Conservation (phyloP, 2,329 filamentous ascomycete species). For the Monascus ruber region DNA sequence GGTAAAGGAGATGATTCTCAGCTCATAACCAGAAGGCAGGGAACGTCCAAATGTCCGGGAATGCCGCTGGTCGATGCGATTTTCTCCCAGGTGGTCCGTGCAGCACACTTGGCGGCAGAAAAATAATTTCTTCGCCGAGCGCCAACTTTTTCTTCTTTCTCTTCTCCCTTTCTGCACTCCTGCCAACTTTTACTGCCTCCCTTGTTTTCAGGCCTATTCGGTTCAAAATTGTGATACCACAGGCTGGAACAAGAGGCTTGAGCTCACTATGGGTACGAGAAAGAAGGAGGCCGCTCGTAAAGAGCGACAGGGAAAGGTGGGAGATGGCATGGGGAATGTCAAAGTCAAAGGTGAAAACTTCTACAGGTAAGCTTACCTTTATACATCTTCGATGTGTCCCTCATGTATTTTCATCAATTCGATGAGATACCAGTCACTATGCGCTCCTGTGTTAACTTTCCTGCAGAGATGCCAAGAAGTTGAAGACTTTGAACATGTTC, state of each 20-base stretch:
- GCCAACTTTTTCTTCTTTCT: conserved; percentile 10
- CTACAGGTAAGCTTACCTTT: conserved; percentile 53
- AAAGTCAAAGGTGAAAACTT: conserved; percentile 96
- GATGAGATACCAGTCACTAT: too few species aligned
- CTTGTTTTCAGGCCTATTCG: conserved; percentile 18
- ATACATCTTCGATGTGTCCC: background rate
- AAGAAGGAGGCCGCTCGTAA: conserved; percentile 86
- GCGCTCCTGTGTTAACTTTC: background rate
- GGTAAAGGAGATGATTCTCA: background rate
- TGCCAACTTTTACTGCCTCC: conserved; percentile 14
- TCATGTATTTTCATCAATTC: conserved; percentile 4
- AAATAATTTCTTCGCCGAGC: conserved; percentile 20
- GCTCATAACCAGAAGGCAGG: conserved; percentile 1
- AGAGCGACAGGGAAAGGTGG: conserved; percentile 70
- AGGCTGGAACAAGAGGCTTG: conserved; percentile 5
- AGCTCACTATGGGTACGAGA: conserved; percentile 61
- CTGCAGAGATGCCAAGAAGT: conserved; percentile 61
- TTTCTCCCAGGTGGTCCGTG: conserved; percentile 27
- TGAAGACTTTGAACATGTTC: conserved; percentile 80
- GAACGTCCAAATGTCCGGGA: conserved; percentile 7
- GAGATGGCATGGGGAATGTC: conserved; percentile 84
- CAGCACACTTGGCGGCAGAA: conserved; percentile 21
- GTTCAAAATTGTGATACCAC: conserved; percentile 9
- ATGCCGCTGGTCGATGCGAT: conserved; percentile 10
- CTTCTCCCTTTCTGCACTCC: conserved; percentile 15